Evolutionary conservation across 2,329 filamentous ascomycete genomes (phyloP).

Genomic region (Trichoderma citrinoviride): DNA sequence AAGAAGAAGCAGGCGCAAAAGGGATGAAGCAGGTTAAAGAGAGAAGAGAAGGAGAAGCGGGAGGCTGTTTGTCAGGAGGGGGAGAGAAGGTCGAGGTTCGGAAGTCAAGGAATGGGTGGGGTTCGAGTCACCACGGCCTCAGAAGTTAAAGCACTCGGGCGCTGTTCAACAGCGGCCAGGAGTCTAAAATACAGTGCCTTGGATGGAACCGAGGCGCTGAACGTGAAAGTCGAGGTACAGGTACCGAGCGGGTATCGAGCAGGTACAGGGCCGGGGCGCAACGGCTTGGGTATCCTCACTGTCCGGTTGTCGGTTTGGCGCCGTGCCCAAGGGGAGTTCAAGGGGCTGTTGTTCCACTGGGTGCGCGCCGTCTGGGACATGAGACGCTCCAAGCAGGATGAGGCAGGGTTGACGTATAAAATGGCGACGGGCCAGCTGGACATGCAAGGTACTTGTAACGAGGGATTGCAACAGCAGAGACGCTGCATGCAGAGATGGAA

Average conservation of each 20-base stretch:
- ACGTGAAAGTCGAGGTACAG: background rate
- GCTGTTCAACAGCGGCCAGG: background rate
- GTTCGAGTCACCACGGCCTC: constrained; percentile 14
- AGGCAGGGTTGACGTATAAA: too few relatives aligned
- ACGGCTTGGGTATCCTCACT: too few relatives aligned
- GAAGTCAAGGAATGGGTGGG: constrained; percentile 21
- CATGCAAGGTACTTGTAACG: constrained; percentile 3
- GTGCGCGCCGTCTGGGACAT: background rate
- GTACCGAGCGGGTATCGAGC: background rate
- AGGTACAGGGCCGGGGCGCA: background rate
- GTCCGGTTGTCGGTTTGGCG: background rate
- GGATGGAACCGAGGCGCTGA: background rate
- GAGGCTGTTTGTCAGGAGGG: constrained; percentile 11
- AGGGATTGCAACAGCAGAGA: too few relatives aligned
- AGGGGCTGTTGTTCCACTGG: background rate
- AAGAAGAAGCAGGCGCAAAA: constrained; percentile 10
- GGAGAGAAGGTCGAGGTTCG: constrained; percentile 19
- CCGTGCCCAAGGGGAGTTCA: background rate
- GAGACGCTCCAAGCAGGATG: background rate
- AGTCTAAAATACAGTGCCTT: background rate
- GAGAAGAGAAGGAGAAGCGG: background rate
- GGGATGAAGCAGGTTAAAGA: background rate
- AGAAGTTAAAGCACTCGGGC: constrained; percentile 2
- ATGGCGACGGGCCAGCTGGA: background rate
- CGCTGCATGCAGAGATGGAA: too few relatives aligned